Evolutionary conservation across 345 rosid genomes (phyloP), one percentile per base, ranked within the genome.

Genomic region (Eucalyptus pumila): DNA sequence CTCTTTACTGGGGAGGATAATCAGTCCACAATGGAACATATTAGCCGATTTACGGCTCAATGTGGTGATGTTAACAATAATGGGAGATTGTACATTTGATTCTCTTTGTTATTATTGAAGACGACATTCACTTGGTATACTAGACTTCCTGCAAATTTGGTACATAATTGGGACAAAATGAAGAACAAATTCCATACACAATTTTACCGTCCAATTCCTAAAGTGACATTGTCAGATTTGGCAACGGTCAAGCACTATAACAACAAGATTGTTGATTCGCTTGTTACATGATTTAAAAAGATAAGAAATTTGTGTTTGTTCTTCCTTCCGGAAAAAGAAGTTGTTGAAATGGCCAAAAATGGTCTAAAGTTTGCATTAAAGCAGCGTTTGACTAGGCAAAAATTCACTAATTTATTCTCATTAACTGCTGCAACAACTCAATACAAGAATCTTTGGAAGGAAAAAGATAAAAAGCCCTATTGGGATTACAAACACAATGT

Each of bases 121-220:
- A 27, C 0, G 4, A 30, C 32, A 11, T 60, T 60, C 0, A 60
- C 32, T 27, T 6, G 34, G 32, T 60, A 60, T 12, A 60, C 8
- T 11, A 4, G 69, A 27, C 32, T 60, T 27, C 4, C 8, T 12
- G 4, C 69, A 11, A 60, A 60, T 27, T 27, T 6, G 32, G n/a
- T 60, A 2, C 15, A 27, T 30, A 60, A 12, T 27, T 60, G 15
- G 32, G 69, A 60, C 0, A 16, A 60, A 13, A 12, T 27, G 69
- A 3, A 60, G 69, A 27, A 27, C 14, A 27, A 60, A 13, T 27
- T 60, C 16, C 69, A 60, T 13, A 5, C 69, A 11, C 32, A 60
- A 27, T 60, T 60, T 27, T 60, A 27, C n/a, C 0, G 0, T 27
- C 32, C 16, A 13, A 27, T 27, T 60, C 4, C 32, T 2, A 13